Evolutionary conservation across 2,329 filamentous ascomycete genomes (phyloP).

Genomic region (Acrocalymma vagum): DNA sequence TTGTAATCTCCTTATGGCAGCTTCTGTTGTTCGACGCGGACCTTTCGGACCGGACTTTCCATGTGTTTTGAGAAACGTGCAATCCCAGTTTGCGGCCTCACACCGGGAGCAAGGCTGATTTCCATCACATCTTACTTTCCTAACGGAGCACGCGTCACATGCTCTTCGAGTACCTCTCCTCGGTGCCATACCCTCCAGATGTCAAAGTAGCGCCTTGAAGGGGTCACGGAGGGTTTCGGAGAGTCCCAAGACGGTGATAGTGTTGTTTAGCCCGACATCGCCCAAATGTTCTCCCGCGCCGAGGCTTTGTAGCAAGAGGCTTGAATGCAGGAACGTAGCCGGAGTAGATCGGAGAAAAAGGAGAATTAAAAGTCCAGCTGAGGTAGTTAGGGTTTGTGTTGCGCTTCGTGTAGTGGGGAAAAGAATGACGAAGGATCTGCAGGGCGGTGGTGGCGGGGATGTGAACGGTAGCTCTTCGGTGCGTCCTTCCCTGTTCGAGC

Average conservation of each 20-base stretch:
- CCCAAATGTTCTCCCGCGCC: constrained; percentile 16
- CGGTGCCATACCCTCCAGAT: constrained; percentile 31
- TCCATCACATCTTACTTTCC: constrained; percentile 46
- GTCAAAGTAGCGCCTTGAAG: constrained; percentile 22
- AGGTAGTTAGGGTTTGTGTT: constrained; percentile 11
- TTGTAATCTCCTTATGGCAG: constrained; percentile 43
- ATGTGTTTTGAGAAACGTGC: constrained; percentile 46
- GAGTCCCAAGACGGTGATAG: too few relatives aligned
- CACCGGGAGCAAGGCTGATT: constrained; percentile 44
- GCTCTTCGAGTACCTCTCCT: constrained; percentile 46
- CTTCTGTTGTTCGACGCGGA: constrained; percentile 43
- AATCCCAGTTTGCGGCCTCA: constrained; percentile 44
- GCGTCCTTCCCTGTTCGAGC: constrained; percentile 24
- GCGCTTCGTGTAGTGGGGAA: constrained; percentile 22
- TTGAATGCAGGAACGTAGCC: constrained; percentile 14
- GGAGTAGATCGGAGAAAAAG: constrained; percentile 14
- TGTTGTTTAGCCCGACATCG: constrained; percentile 30
- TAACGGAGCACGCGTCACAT: constrained; percentile 45
- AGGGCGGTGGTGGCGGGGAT: constrained; percentile 34
- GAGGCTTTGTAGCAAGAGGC: constrained; percentile 10
- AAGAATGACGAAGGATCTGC: constrained; percentile 33
- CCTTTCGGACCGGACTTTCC: constrained; percentile 47
- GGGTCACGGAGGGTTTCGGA: constrained; percentile 25
- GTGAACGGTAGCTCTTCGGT: constrained; percentile 31
- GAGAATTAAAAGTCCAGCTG: constrained; percentile 7